Percentiles rank a stretch among this genome's conserved stretches.
phyloP scores from a whole-genome alignment of 208 protist genomes.

The Crithidia bombi region DNA sequence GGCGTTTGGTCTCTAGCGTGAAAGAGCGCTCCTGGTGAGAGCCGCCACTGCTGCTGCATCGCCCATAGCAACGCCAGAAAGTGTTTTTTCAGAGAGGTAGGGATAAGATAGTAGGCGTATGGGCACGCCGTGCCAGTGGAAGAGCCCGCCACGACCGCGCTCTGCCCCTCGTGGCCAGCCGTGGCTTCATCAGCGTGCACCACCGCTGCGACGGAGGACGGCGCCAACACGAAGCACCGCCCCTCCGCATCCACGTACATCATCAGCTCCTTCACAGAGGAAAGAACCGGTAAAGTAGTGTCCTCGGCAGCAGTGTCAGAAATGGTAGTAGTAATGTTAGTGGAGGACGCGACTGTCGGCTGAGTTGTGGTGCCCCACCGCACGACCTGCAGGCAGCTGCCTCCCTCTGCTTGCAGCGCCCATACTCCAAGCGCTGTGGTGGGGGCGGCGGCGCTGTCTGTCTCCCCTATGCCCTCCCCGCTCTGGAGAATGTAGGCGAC shows the following conservation, averaged over 20 bases:
- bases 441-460: neutral
- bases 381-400: constrained; percentile 26
- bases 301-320: neutral
- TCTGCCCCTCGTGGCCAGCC: neutral
- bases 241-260: constrained; percentile 28
- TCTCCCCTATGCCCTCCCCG: neutral
- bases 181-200: neutral
- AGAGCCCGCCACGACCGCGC: no score
- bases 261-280: constrained; percentile 15
- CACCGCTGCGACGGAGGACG: constrained; percentile 18
- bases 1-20: no score
- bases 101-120: constrained; percentile 30
- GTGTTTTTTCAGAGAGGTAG: constrained; percentile 12
- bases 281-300: neutral
- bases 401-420: neutral
- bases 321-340: neutral
- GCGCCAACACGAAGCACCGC: constrained; percentile 27
- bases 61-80: constrained; percentile 30
- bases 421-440: constrained; percentile 15
- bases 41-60: neutral
- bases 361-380: constrained; percentile 4
- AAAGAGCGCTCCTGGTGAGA: no score
- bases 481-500: neutral
- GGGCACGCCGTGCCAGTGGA: no score
- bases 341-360: neutral